Evolutionary conservation across 495 filamentous ascomycete genomes (phyloP), one percentile per base, ranked within the genome.

Genomic region (Penicillium argentinense): DNA sequence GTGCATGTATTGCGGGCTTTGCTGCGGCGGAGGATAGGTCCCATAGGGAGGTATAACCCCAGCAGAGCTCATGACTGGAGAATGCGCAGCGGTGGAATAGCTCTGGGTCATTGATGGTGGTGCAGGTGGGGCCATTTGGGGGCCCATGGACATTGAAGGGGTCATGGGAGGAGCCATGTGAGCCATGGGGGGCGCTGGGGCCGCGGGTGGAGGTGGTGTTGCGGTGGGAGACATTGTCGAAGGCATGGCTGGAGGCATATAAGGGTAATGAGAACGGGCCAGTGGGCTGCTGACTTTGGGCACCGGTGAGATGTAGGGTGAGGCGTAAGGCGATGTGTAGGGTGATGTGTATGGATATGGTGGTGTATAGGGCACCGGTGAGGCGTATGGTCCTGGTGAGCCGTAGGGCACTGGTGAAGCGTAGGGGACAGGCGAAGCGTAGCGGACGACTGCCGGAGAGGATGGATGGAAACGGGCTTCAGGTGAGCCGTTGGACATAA

Each of bases 231-330:
- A 71, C 62, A 72, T 68, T 49, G 51, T 47, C 7, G 69, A 68
- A 22, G 72, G 66, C 32, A 72, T 68, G 50, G 51, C 49, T 5
- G 69, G 69, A 19, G 72, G 66, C 32, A 60, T 64, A 51, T 73
- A 67, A 19, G 59, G 54, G 25, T 59, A 60, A 50, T 72, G 68
- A n/a, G 62, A 55, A 25, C 61, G 65, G 38, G 68, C 66, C 19
- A 72, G 62, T 27, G 67, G 66, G 27, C 66, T 72, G 61, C 61
- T 69, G 36, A 64, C 51, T 57, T 71, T 72, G 26, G 68, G 63
- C 4, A 66, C 39, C 3, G 68, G 66, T 3, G 66, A 68, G 30
- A 56, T 58, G 47, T 64, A 60, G 29, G 59, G 63, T 19, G 50
- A 54, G 16, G 40, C 40, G 45, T 57, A 56, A 9, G 62, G 63